Percentiles rank a stretch among this genome's conserved stretches.
These are phyloP conservation scores for Plasmodium blacklocki DNA, from an alignment of 169 alveolate genomes.

Conservation along the genomic window DNA sequence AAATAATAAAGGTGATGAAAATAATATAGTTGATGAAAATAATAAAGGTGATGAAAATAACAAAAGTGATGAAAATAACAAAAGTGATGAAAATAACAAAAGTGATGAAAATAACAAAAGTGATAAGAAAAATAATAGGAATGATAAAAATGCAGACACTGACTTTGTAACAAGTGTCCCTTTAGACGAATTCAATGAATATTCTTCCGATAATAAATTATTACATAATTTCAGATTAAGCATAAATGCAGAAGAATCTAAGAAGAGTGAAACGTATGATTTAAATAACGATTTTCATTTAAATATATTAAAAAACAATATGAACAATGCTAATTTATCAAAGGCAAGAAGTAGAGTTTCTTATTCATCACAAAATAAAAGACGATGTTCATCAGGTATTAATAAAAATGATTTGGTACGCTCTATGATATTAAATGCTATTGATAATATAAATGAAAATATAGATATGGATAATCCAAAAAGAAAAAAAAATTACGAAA, in stretches of 20 bases:
- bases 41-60: not conserved
- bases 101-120: not conserved
- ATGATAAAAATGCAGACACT: not conserved
- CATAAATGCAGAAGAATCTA: not conserved
- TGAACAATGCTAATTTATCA: no score
- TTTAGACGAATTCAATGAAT: conserved; percentile 2
- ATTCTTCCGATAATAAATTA: not conserved
- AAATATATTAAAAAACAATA: no score
- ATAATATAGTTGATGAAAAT: not conserved
- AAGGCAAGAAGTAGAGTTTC: no score
- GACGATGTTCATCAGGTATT: conserved; percentile 11
- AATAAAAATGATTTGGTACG: conserved; percentile 46
- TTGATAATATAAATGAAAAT: conserved; percentile 48
- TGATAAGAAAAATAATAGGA: not conserved
- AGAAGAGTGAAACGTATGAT: not conserved
- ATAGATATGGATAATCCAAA: conserved; percentile 9
- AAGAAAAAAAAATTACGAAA: conserved; percentile 4
- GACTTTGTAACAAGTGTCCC: conserved; percentile 6
- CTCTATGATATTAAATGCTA: conserved; percentile 28
- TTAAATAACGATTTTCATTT: no score
- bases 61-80: not conserved
- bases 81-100: not conserved
- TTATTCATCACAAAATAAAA: not conserved
- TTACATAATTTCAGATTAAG: not conserved
- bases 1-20: not conserved